Percentiles rank a stretch among this genome's conserved stretches.
Conservation (phyloP, 257 asterid genomes). For the Penstemon newberryi region DNA sequence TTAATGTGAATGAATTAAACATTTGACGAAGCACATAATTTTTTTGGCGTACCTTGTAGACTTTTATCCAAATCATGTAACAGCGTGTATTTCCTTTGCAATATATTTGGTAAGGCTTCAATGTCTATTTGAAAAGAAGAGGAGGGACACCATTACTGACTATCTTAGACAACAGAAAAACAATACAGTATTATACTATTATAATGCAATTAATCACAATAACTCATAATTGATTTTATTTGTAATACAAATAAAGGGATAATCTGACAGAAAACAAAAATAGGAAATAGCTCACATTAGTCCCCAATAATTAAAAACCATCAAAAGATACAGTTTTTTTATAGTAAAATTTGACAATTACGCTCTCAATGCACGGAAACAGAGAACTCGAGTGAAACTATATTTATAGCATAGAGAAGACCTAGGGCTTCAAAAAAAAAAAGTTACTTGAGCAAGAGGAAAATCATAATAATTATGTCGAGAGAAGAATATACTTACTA, state of each 20-base stretch:
- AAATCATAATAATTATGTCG: neutral
- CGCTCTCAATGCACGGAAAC: neutral
- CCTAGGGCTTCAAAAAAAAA: conserved; percentile 27
- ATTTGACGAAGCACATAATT: neutral
- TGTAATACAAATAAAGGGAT: neutral
- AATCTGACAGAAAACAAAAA: neutral
- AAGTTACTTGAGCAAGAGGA: neutral
- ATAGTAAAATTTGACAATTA: neutral
- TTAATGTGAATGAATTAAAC: neutral
- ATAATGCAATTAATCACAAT: conserved; percentile 4
- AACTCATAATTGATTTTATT: neutral
- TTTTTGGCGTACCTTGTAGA: conserved; percentile 60
- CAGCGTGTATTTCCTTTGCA: conserved; percentile 78
- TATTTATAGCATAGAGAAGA: conserved; percentile 7
- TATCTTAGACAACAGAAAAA: neutral
- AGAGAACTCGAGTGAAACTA: neutral
- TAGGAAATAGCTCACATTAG: neutral
- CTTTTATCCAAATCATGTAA: conserved; percentile 87
- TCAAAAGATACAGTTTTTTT: neutral
- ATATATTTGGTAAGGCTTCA: conserved; percentile 79
- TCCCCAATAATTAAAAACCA: conserved; percentile 1
- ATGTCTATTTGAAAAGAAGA: conserved; percentile 50
- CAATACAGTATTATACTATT: neutral
- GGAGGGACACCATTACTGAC: conserved; percentile 17
- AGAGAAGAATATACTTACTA: conserved; percentile 42